Conservation (phyloP, 805 yeast genomes). For the Saccharomycopsis fibuligera region DNA sequence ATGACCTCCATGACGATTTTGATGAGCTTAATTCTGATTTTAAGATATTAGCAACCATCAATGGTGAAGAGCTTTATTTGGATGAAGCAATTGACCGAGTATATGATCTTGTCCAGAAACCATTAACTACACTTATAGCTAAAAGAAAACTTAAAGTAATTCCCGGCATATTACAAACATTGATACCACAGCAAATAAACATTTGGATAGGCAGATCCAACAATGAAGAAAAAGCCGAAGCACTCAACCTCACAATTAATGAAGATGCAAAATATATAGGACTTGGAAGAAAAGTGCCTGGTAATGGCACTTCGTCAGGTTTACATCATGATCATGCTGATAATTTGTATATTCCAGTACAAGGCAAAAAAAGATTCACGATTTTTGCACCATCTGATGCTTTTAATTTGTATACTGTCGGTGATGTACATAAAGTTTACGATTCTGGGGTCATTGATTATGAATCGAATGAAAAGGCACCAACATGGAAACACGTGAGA, state of each 20-base stretch:
- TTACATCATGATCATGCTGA: slow-evolving; percentile 80
- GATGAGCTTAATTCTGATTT: slow-evolving; percentile 30
- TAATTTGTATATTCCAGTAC: slow-evolving; percentile 55
- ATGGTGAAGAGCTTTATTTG: slow-evolving; percentile 24
- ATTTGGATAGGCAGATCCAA: slow-evolving; percentile 56
- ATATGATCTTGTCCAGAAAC: slow-evolving; percentile 52
- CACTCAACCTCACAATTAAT: slow-evolving; percentile 11
- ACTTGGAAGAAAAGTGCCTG: slow-evolving; percentile 52
- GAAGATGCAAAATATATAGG: slow-evolving; percentile 29
- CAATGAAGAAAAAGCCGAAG: slow-evolving; percentile 16
- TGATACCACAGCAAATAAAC: slow-evolving; percentile 66
- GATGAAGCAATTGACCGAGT: slow-evolving; percentile 38
- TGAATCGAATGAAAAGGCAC: slow-evolving; percentile 44
- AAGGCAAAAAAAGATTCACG: slow-evolving; percentile 62
- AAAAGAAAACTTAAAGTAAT: slow-evolving; percentile 31
- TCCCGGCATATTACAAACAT: slow-evolving; percentile 35
- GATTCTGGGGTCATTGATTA: slow-evolving; percentile 67
- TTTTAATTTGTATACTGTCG: slow-evolving; percentile 53
- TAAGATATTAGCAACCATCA: slow-evolving; percentile 20
- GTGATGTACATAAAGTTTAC: slow-evolving; percentile 45
- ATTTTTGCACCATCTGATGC: slow-evolving; percentile 61
- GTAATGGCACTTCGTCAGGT: slow-evolving; percentile 61
- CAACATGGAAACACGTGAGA: slow-evolving; percentile 55
- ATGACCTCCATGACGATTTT: slow-evolving; percentile 44
- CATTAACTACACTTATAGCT: slow-evolving; percentile 41